Evolutionary conservation across 805 yeast species (phyloP).

Genomic region (Wickerhamomyces bisporus): DNA sequence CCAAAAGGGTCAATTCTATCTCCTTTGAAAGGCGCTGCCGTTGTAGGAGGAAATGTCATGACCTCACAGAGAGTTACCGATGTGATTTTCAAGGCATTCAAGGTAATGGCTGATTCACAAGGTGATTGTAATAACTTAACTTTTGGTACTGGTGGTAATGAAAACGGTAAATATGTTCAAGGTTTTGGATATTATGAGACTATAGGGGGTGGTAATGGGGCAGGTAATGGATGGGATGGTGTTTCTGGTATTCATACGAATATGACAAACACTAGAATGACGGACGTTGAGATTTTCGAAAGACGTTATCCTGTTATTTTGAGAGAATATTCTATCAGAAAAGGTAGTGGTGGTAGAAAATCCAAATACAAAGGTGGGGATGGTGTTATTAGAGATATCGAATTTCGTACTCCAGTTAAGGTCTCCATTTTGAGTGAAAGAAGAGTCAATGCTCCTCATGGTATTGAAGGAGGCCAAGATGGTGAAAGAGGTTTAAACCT

Average conservation of each 20-base stretch:
- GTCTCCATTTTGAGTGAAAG: constrained; percentile 85
- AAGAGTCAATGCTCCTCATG: constrained; percentile 80
- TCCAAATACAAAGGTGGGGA: constrained; percentile 77
- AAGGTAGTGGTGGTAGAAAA: constrained; percentile 66
- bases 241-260: constrained; percentile 89
- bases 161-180: constrained; percentile 42
- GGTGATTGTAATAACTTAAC: constrained; percentile 95
- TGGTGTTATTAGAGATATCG: constrained; percentile 82
- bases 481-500: constrained; percentile 70
- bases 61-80: constrained; percentile 93
- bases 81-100: constrained; percentile 79
- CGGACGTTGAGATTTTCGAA: constrained; percentile 87
- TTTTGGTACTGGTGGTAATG: constrained; percentile 74
- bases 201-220: constrained; percentile 95
- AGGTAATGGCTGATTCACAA: constrained; percentile 91
- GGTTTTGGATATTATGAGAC: constrained; percentile 93
- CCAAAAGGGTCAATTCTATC: constrained; percentile 61
- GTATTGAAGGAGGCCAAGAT: constrained; percentile 74
- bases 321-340: constrained; percentile 64
- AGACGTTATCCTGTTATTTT: constrained; percentile 81
- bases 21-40: constrained; percentile 85
- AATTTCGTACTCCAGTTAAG: constrained; percentile 64
- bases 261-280: constrained; percentile 90
- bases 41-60: constrained; percentile 92
- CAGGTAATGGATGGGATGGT: constrained; percentile 83